phyloP scores from a whole-genome alignment of 129 eudicot species.

The Flaveria brownii region DNA sequence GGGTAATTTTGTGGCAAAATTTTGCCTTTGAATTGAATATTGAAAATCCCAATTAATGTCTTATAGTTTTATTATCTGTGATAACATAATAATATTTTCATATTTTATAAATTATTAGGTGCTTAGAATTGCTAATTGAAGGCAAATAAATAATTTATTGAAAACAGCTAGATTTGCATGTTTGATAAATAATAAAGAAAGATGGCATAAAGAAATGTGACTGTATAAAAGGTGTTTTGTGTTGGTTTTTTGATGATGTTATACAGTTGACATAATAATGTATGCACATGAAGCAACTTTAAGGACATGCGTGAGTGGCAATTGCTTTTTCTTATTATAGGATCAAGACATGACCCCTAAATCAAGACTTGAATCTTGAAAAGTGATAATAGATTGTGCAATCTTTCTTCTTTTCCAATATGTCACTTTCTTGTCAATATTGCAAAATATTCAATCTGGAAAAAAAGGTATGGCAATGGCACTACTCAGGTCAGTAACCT shows the following conservation, averaged over 20 bases:
- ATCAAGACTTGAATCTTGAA: conserved; percentile 31
- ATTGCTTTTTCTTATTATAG: conserved; percentile 28
- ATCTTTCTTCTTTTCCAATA: conserved; percentile 35
- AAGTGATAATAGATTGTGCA: conserved; percentile 29
- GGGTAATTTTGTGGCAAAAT: too few species aligned
- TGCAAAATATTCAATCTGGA: not conserved
- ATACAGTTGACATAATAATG: conserved; percentile 18
- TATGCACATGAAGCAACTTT: conserved; percentile 16
- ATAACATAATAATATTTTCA: not conserved
- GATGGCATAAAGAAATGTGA: conserved; percentile 12
- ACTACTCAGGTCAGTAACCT: not conserved
- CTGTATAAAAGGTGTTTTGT: not conserved
- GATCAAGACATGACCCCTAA: conserved; percentile 26
- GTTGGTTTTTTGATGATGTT: conserved; percentile 19
- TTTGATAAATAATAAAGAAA: not conserved
- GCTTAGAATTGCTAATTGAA: not conserved
- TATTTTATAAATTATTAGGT: not conserved
- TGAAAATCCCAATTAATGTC: not conserved
- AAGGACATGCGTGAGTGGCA: conserved; percentile 22
- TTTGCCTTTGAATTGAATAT: not conserved
- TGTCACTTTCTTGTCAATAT: conserved; percentile 9
- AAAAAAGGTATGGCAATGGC: not conserved
- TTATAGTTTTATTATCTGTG: not conserved
- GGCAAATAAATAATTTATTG: not conserved
- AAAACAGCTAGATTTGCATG: not conserved